These are phyloP conservation scores for Puccinia horiana DNA, from an alignment of 1,284 basidiomycete species.

Conservation along the genomic window DNA sequence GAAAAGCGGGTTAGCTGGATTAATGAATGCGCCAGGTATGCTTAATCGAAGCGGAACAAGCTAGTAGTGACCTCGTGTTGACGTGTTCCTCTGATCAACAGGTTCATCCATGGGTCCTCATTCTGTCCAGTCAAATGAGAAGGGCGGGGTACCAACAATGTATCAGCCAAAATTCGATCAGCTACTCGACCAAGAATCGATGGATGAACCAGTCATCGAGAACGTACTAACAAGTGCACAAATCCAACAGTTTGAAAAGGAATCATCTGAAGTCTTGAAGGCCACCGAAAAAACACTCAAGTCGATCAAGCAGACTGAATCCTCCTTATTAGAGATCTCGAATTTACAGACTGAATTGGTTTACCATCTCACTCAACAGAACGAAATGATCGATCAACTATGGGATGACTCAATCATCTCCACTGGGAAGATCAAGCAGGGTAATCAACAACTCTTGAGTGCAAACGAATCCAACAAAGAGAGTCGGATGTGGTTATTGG, in stretches of 20 bases:
- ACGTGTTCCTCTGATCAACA: neutral
- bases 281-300: slow-evolving; percentile 78
- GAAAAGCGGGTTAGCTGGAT: slow-evolving; percentile 69
- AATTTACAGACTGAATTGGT: slow-evolving; percentile 84
- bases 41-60: neutral
- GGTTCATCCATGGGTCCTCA: slow-evolving; percentile 17
- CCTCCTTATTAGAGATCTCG: slow-evolving; percentile 82
- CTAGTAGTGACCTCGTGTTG: neutral
- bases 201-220: slow-evolving; percentile 64
- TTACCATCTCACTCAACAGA: slow-evolving; percentile 78
- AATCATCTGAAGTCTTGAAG: slow-evolving; percentile 79
- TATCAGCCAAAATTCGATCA: slow-evolving; percentile 54
- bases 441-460: slow-evolving; percentile 79
- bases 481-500: slow-evolving; percentile 75
- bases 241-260: slow-evolving; percentile 84
- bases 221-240: slow-evolving; percentile 73
- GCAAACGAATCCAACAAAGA: slow-evolving; percentile 78
- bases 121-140: slow-evolving; percentile 36
- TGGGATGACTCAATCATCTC: slow-evolving; percentile 84
- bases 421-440: slow-evolving; percentile 77
- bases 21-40: slow-evolving; percentile 51
- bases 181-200: slow-evolving; percentile 62
- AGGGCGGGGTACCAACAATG: slow-evolving; percentile 52
- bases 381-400: slow-evolving; percentile 82
- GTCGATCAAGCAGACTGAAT: slow-evolving; percentile 83